These are phyloP conservation scores for Mesostigma viride DNA, from an alignment of 139 green algal species.

Conservation along the genomic window DNA sequence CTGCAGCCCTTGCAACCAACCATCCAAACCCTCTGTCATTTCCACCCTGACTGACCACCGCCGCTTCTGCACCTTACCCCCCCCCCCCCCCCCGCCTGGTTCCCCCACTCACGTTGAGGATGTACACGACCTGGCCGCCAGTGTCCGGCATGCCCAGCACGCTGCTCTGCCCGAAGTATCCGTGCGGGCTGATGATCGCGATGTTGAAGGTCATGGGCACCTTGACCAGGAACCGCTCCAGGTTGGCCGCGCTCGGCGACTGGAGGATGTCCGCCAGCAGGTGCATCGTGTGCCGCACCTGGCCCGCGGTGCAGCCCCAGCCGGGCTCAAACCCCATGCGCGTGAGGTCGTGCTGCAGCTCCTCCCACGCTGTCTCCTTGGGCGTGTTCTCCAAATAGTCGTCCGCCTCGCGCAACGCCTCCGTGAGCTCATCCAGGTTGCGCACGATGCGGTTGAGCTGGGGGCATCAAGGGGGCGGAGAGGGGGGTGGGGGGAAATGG, in stretches of 20 bases:
- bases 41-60: constrained; percentile 23
- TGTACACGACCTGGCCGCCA: constrained; percentile 65
- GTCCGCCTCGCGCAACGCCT: no score
- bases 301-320: constrained; percentile 52
- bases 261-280: constrained; percentile 62
- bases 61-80: constrained; percentile 28
- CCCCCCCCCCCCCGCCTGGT: no score
- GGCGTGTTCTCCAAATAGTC: constrained; percentile 18
- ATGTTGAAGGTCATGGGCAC: constrained; percentile 62
- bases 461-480: no score
- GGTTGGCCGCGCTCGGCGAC: constrained; percentile 48
- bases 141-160: constrained; percentile 65
- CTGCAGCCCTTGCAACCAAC: no score
- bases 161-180: constrained; percentile 63
- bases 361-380: constrained; percentile 22
- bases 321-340: constrained; percentile 56
- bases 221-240: constrained; percentile 55
- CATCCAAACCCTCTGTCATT: no score
- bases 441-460: no score
- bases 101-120: no score
- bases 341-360: constrained; percentile 24
- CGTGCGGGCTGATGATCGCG: constrained; percentile 63
- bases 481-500: no score
- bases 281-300: constrained; percentile 43
- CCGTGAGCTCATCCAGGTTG: no score